Percentiles rank a stretch among this genome's conserved stretches.
phyloP scores from a whole-genome alignment of 352 stramenopile genomes.

The Pythium volutum region DNA sequence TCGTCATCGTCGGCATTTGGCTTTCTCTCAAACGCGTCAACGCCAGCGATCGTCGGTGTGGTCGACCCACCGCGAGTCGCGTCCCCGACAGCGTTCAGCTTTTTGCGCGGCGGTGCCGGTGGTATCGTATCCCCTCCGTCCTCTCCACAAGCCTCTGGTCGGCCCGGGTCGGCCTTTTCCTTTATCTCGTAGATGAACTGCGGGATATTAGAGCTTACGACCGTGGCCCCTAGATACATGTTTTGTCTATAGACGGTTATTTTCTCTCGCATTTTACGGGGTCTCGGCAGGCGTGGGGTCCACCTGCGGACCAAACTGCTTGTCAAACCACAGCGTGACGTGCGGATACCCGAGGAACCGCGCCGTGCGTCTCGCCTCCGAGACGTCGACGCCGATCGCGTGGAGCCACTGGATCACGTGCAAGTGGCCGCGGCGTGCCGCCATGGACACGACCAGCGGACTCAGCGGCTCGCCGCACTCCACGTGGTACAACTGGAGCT shows the following conservation, averaged over 20 bases:
- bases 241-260: conserved; percentile 1
- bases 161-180: conserved; percentile 23
- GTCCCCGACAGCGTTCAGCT: conserved; percentile 62
- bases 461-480: conserved; percentile 23
- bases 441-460: conserved; percentile 19
- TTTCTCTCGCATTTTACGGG: neutral
- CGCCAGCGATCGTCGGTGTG: conserved; percentile 20
- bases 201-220: neutral
- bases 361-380: conserved; percentile 16
- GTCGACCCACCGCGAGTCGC: conserved; percentile 34
- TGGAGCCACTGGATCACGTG: conserved; percentile 34
- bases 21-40: conserved; percentile 40
- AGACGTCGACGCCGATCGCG: conserved; percentile 25
- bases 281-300: neutral
- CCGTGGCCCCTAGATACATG: conserved; percentile 13
- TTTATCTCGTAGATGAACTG: conserved; percentile 23
- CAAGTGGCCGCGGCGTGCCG: conserved; percentile 23
- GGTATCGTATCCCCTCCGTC: conserved; percentile 30
- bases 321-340: conserved; percentile 23
- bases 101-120: conserved; percentile 28
- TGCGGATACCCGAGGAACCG: conserved; percentile 24
- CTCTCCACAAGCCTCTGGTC: conserved; percentile 6
- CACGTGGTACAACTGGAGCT: conserved; percentile 28
- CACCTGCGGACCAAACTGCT: conserved; percentile 7
- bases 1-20: conserved; percentile 44